Evolutionary conservation across 2,329 filamentous ascomycete genomes (phyloP).

Genomic region (Cytospora paraplurivora): DNA sequence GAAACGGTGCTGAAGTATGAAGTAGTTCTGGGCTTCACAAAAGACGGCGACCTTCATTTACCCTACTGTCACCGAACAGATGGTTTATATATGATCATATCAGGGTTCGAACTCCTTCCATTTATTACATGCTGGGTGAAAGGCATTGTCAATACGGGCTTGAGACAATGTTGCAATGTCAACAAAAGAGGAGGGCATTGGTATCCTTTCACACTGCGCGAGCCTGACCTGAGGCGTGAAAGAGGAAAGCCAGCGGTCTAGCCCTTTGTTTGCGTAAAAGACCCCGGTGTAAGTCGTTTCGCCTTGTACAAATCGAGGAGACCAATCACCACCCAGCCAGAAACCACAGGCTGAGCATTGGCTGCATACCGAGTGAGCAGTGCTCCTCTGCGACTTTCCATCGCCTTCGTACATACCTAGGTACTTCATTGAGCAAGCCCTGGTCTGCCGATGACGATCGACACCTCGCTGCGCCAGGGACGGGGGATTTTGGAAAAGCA

Average conservation of each 20-base stretch:
- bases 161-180: background rate
- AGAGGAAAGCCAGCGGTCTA: background rate
- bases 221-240: background rate
- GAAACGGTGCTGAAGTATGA: no score
- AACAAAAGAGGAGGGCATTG: background rate
- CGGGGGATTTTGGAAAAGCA: background rate
- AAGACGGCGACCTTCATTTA: no score
- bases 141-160: background rate
- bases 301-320: background rate
- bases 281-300: background rate
- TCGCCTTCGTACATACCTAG: background rate
- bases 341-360: background rate
- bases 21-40: no score
- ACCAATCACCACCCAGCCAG: background rate
- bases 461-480: background rate
- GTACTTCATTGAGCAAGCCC: background rate
- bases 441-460: background rate
- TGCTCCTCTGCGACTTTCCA: background rate
- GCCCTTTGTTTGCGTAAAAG: background rate
- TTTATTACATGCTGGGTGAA: background rate
- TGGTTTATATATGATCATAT: background rate
- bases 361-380: background rate
- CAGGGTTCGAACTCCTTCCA: background rate
- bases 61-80: background rate
- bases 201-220: background rate